Evolutionary conservation across 1,284 basidiomycete genomes (phyloP).

Genomic region (Polyporus tsugae): DNA sequence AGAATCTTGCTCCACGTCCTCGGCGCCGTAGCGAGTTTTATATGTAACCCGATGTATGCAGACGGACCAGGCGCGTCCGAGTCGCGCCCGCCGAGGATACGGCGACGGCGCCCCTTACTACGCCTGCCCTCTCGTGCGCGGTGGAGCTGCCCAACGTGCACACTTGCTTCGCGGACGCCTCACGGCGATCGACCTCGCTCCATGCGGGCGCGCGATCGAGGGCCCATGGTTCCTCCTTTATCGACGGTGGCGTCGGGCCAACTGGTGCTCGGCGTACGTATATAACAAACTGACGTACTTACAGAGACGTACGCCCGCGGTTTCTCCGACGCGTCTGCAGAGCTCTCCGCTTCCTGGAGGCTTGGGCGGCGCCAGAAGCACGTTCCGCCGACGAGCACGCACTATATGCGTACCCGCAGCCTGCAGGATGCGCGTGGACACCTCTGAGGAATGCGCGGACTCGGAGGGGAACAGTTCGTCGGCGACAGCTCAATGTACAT

Average conservation of each 20-base stretch:
- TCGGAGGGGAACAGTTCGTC: neutral
- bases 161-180: neutral
- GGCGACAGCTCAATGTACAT: neutral
- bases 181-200: neutral
- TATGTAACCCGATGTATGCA: neutral
- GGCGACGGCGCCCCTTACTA: constrained; percentile 13
- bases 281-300: too few relatives aligned
- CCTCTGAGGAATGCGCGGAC: neutral
- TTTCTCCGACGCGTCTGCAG: neutral
- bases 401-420: neutral
- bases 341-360: neutral
- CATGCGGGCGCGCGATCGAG: constrained; percentile 2
- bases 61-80: neutral
- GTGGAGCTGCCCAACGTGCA: neutral
- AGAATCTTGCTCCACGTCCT: neutral
- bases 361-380: neutral
- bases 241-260: neutral
- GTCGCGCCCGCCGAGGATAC: constrained; percentile 15
- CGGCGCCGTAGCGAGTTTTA: neutral
- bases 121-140: neutral
- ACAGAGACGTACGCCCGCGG: neutral
- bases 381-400: neutral
- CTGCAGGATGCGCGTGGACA: neutral
- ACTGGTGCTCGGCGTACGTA: neutral
- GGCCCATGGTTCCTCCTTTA: neutral